Evolutionary conservation across 768 basidiomycete species (phyloP), one percentile per base, ranked within the genome.

Genomic region (Hygrophoropsis aurantiaca): DNA sequence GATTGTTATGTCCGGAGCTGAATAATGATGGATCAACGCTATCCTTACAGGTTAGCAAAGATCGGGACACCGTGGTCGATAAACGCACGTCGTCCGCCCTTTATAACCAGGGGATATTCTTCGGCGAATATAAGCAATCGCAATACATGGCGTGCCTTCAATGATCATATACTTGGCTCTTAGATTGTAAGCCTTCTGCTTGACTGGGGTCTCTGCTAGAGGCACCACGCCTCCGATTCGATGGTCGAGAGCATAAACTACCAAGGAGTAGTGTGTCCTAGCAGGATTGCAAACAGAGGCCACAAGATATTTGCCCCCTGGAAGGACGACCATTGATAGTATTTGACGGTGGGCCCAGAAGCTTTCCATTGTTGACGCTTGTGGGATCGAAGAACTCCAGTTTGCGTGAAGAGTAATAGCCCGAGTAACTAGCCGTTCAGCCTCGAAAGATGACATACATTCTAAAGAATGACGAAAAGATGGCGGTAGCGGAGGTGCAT

Each of bases 251-350:
- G 71, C 69, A 50, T 74, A 85, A 1, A 87, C 62, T 11, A 73
- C 61, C 23, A 88, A 59, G 36, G 72, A 77, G 57, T 77, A 83
- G 30, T 71, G 70, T 26, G 66, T 68, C 43, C 66, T 69, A 11
- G 61, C 60, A 3, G 56, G 53, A 56, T 82, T 77, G 52, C 67
- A 70, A 4, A 78, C 75, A 9, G 83, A 85, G 1, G 82, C 80
- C 27, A 85, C 65, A 52, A 87, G 75, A 52, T 82, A 84, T 54
- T 81, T 84, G 16, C 85, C 84, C 1, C 85, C 85, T 6, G 85
- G 80, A 8, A 86, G 71, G 23, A 84, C 59, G 33, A 70, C 73
- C 72, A 87, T 77, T 67, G 82, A 59, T 69, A 70, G 51, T 72
- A 74, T 52, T 65, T 66, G 59, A 63, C 72, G 57, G 30, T 66